Percentiles rank a stretch among this genome's conserved stretches.
Evolutionary conservation across 2,329 filamentous ascomycete species (phyloP).

Genomic region (Beauveria caledonica): DNA sequence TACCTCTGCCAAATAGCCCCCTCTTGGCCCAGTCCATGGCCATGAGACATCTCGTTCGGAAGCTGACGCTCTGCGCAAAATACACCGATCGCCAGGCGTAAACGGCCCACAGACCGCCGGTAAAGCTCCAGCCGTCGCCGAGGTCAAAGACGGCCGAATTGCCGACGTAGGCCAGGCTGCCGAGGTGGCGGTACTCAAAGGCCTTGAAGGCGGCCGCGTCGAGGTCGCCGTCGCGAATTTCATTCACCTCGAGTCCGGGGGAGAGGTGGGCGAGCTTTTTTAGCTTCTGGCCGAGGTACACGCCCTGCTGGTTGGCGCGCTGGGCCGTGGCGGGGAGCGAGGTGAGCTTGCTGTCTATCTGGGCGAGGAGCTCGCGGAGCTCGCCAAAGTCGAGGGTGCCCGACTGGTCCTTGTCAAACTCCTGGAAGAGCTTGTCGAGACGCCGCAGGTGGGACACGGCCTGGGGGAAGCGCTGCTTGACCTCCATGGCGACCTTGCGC

Average conservation of each 20-base stretch:
- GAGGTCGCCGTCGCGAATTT: constrained; percentile 79
- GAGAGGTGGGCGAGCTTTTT: constrained; percentile 78
- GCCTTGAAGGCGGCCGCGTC: constrained; percentile 90
- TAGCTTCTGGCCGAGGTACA: constrained; percentile 88
- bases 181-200: constrained; percentile 89
- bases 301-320: constrained; percentile 89
- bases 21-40: constrained; percentile 99
- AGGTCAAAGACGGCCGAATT: constrained; percentile 95
- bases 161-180: constrained; percentile 87
- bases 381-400: constrained; percentile 93
- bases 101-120: constrained; percentile 82
- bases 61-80: constrained; percentile 93
- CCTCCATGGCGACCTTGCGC: constrained; percentile 73
- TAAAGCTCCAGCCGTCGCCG: constrained; percentile 64
- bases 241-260: constrained; percentile 68
- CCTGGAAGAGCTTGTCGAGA: constrained; percentile 80
- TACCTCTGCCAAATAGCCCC: constrained; percentile 89
- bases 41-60: constrained; percentile 78
- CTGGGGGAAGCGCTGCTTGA: constrained; percentile 87
- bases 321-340: constrained; percentile 92
- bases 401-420: constrained; percentile 88
- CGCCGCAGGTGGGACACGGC: constrained; percentile 78
- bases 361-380: constrained; percentile 74
- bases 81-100: constrained; percentile 96
- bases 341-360: constrained; percentile 93